Percentiles rank a stretch among this genome's conserved stretches.
Evolutionary conservation across 2,329 filamentous ascomycete genomes (phyloP).

Genomic region (Colletotrichum filicis): DNA sequence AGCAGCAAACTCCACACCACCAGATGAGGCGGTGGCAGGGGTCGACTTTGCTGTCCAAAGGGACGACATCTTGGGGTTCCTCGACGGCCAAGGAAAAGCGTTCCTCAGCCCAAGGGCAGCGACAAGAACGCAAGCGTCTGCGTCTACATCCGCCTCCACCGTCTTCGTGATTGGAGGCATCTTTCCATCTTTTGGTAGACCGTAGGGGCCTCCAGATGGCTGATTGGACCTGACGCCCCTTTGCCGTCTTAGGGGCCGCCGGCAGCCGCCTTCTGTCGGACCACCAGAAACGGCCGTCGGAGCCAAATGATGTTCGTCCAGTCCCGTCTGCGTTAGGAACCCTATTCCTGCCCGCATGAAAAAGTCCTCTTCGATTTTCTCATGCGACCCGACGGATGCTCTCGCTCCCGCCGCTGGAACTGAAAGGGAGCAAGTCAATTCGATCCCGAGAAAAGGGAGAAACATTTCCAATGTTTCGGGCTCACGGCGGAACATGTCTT

Average conservation of each 20-base stretch:
- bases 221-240: slow-evolving; percentile 31
- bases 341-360: slow-evolving; percentile 30
- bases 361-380: slow-evolving; percentile 11
- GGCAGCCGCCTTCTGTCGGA: slow-evolving; percentile 31
- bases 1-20: slow-evolving; percentile 33
- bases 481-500: slow-evolving; percentile 21
- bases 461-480: not conserved
- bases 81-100: slow-evolving; percentile 21
- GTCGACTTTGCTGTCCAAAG: slow-evolving; percentile 13
- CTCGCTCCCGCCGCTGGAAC: slow-evolving; percentile 26
- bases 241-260: slow-evolving; percentile 26
- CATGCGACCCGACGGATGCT: slow-evolving; percentile 27
- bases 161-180: slow-evolving; percentile 25
- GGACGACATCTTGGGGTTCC: slow-evolving; percentile 13
- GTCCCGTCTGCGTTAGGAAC: slow-evolving; percentile 20
- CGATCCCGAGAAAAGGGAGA: not conserved
- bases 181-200: not conserved
- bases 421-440: slow-evolving; percentile 16
- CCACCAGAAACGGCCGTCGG: slow-evolving; percentile 34
- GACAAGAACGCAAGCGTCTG: slow-evolving; percentile 27
- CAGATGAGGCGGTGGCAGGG: slow-evolving; percentile 32
- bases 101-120: not conserved
- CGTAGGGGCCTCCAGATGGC: slow-evolving; percentile 15
- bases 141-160: not conserved
- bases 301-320: slow-evolving; percentile 24